Base-by-base conservation (phyloP, 768 basidiomycete species). In the Stropharia rugosoannulata region DNA sequence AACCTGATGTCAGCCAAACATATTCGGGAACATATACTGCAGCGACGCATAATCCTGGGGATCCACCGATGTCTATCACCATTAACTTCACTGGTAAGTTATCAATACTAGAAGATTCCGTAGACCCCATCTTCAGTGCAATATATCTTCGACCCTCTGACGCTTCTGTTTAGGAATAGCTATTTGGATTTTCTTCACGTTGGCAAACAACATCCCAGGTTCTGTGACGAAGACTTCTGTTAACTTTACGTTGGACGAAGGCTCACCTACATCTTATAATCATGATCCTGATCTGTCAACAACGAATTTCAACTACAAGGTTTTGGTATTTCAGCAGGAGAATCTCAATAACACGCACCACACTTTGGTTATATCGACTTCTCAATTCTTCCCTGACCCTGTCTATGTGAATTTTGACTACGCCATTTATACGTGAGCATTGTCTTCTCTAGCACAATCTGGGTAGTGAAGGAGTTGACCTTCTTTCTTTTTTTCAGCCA, bases 331-430 rank as follows among this genome's bases (percentile, higher is more conserved):
- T 48, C 62, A 62, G 2, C 29, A 55, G 13, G 59, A 52, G 6
- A 65, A 64, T 32, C 62, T 77, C 16, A 35, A 57, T 15, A 71
- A 74, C 52, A 46, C 40, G 0, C 55, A 67, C 6, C 74, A 75
- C 50, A 63, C 60, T 5, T 55, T 75, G 8, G 41, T 64, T 1
- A 71, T 77, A 54, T 66, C 67, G 1, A 72, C 71, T 1, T 64
- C 69, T 6, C 73, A 68, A 10, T 49, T 66, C 1, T 51, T 67
- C 42, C 58, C 61, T 15, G 56, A 65, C 36, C 41, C 41, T 4
- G 61, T 72, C 19, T 77, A 65, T 48, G 62, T 73, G 29, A 71
- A 68, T 49, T 77, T 77, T 58, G 74, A 77, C 59, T 77, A 74
- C 59, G 74, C 73, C 10, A 67, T 70, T 16, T 76, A 76, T 58